phyloP scores from a whole-genome alignment of 768 basidiomycete genomes.

The Coprinopsis marcescibilis region DNA sequence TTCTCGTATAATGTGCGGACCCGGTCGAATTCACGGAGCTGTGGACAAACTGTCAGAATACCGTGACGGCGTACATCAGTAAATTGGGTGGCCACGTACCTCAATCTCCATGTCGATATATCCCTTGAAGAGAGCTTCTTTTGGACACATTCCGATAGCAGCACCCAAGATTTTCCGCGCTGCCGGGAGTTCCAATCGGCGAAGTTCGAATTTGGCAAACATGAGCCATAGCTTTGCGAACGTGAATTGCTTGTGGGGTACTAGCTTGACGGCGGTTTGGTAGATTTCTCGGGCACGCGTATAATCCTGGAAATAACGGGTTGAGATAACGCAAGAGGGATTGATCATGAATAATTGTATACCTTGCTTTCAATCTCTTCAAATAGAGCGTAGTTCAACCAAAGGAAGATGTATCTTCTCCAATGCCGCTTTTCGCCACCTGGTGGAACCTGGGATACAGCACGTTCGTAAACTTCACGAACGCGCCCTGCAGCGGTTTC shows the following conservation, averaged over 20 bases:
- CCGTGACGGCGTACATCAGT: too few species aligned
- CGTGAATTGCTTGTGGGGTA: slow-evolving; percentile 95
- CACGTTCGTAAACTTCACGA: slow-evolving; percentile 92
- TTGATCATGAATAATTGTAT: slow-evolving; percentile 12
- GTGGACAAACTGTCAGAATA: too few species aligned
- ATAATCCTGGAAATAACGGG: slow-evolving; percentile 53
- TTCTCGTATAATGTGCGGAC: slow-evolving; percentile 90
- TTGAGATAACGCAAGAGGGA: neutral
- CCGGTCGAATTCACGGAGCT: slow-evolving; percentile 93
- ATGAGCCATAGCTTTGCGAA: slow-evolving; percentile 96
- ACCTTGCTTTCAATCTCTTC: slow-evolving; percentile 96
- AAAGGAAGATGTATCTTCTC: slow-evolving; percentile 86
- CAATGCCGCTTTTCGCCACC: slow-evolving; percentile 90
- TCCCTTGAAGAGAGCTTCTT: slow-evolving; percentile 91
- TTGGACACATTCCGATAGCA: slow-evolving; percentile 93
- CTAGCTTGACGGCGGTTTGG: slow-evolving; percentile 79
- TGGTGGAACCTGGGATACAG: slow-evolving; percentile 93
- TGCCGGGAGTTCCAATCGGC: slow-evolving; percentile 72
- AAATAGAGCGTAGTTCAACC: slow-evolving; percentile 94
- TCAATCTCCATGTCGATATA: slow-evolving; percentile 94
- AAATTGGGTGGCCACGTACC: slow-evolving; percentile 33
- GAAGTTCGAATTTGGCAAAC: slow-evolving; percentile 89
- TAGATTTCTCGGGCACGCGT: slow-evolving; percentile 85
- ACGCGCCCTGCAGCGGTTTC: slow-evolving; percentile 60
- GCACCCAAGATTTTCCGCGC: slow-evolving; percentile 88